Evolutionary conservation across 805 yeast species (phyloP), one percentile per base, ranked within the genome.

Genomic region (Saccharomycopsis sp.): DNA sequence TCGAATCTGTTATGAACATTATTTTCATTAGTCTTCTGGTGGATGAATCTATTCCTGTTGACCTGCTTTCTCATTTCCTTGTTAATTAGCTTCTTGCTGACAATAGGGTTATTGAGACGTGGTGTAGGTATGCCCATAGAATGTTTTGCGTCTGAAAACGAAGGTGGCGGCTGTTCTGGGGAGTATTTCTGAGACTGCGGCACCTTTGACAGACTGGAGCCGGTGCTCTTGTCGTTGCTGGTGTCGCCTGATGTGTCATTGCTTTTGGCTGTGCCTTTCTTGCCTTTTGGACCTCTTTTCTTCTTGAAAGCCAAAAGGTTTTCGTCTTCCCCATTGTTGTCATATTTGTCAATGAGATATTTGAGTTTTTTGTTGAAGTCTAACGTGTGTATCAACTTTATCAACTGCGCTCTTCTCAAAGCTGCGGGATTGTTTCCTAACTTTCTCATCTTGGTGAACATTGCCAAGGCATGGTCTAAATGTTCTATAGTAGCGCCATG

Each of bases 351-450:
- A 2, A 85, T 74, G 50, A 87, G 72, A 21, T 76, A 80, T 24
- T 70, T 68, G 85, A 86, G 83, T 8, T 81, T 76, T 3, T 85
- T 85, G 68, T 83, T 82, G 68, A 86, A 84, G 67, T 87, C 91
- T 52, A 87, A 69, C 14, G 87, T 80, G 34, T 81, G 74, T 66
- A 87, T 78, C 58, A 87, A 72, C 61, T 83, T 84, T 58, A 87
- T 71, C 24, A 87, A 69, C 64, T 87, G 95, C 0, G 86, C 89
- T 57, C 90, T 73, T 66, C 92, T 75, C 24, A 86, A 69, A 4
- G 87, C 87, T 0, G 94, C 92, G 1, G 94, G 92, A 66, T 85
- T 85, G 66, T 87, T 87, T 1, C 94, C 94, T 53, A 87, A 70
- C 57, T 81, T 82, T 65, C 87, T 79, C 94, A 87, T 87, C 64